Base-by-base conservation (phyloP, 345 rosid genomes). In the Eucalyptus polybractea region DNA sequence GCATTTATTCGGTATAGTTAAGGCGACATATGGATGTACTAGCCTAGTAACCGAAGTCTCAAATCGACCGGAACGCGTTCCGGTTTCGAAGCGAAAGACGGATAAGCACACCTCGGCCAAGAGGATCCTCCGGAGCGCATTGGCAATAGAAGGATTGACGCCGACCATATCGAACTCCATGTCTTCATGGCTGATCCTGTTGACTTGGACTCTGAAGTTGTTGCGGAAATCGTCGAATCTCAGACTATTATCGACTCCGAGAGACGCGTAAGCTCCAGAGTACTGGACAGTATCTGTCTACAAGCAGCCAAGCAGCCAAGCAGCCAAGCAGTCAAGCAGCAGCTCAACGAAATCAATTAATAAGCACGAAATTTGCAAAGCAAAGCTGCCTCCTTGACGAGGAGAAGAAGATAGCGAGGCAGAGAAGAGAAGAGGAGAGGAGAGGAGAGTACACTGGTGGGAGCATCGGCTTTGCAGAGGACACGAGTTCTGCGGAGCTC, bases 81-180 rank as follows among this genome's bases (percentile, higher is more conserved):
- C 16, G 10, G n/a, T 13, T 65, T 65, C 1, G 37, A 65, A 14
- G 76, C 2, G 40, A n/a, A 13, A 65, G 3, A 14, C 1, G 5
- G 76, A 65, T 4, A 53, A 53, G 62, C 62, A 56, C 27, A 97
- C 99, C 98, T 98, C 99, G 76, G 99, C 92, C 91, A 97, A 87
- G 80, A 98, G 98, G 54, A 98, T 95, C 93, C 99, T 95, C 89
- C 99, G 93, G 86, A 98, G 96, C 21, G 99, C 96, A 91, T 98
- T 98, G 67, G 99, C 99, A 86, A 98, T 90, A 17, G 98, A 91
- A 72, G 98, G 94, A 94, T 95, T 93, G 72, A 97, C 94, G 90
- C 99, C 99, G 8, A 95, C 92, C 96, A 98, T 93, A 90, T 97
- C 99, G 87, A 98, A 96, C 91, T 94, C 98, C 92, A 98, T 93